Percentiles rank a stretch among this genome's conserved stretches.
phyloP scores from a whole-genome alignment of 768 basidiomycete genomes.

The Russula griseocarnosa region DNA sequence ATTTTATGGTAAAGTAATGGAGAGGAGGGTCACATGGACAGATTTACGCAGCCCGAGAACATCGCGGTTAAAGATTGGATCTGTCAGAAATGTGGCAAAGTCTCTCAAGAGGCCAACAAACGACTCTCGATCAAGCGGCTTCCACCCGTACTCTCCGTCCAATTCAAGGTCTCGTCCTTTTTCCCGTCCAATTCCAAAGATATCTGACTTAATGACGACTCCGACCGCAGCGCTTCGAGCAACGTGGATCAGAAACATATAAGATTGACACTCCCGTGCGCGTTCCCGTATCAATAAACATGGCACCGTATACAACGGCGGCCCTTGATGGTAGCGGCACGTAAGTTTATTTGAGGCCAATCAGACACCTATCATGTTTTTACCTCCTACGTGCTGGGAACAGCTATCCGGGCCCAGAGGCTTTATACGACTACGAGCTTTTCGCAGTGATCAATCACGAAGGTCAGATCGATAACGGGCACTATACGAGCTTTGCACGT shows the following conservation, averaged over 20 bases:
- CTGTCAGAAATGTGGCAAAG: constrained; percentile 76
- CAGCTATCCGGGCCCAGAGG: constrained; percentile 54
- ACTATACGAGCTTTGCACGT: constrained; percentile 85
- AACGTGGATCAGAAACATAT: constrained; percentile 51
- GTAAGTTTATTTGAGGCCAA: constrained; percentile 14
- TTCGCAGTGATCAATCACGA: constrained; percentile 94
- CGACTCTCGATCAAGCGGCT: constrained; percentile 79
- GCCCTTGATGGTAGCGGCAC: constrained; percentile 45
- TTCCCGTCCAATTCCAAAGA: background rate
- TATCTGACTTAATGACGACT: background rate
- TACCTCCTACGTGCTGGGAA: background rate
- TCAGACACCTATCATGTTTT: background rate
- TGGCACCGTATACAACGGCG: constrained; percentile 80
- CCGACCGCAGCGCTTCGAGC: constrained; percentile 79
- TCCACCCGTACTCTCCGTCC: constrained; percentile 87
- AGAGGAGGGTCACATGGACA: too few relatives aligned
- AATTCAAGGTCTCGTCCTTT: constrained; percentile 72
- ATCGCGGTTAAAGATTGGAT: constrained; percentile 78
- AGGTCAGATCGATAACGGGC: constrained; percentile 90
- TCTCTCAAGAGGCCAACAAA: constrained; percentile 76
- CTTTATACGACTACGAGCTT: constrained; percentile 84
- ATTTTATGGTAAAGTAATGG: too few relatives aligned
- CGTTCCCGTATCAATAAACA: constrained; percentile 80
- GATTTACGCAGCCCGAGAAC: constrained; percentile 84
- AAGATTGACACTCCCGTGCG: constrained; percentile 83